Percentiles rank a stretch among this genome's conserved stretches.
These are phyloP conservation scores for Xerocomellus chrysenteron DNA, from an alignment of 768 basidiomycete species.

Conservation along the genomic window DNA sequence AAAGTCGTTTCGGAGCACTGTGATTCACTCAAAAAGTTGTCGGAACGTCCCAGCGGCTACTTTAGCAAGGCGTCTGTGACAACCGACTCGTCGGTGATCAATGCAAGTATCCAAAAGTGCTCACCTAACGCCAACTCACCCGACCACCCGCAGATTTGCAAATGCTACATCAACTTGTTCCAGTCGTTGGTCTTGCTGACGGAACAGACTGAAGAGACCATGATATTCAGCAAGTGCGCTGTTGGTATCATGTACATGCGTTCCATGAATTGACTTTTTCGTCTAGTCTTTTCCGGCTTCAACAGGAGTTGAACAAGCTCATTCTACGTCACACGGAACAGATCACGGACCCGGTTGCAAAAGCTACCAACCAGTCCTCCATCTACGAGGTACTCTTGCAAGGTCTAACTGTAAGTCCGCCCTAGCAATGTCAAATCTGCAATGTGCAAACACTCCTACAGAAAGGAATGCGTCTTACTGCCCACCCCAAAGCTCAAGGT, in stretches of 20 bases:
- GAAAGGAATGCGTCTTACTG: conserved; percentile 67
- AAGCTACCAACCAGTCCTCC: conserved; percentile 65
- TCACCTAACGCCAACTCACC: background rate
- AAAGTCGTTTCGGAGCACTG: conserved; percentile 83
- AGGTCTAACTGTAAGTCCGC: conserved; percentile 63
- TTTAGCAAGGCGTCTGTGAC: conserved; percentile 60
- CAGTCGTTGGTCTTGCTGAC: conserved; percentile 80
- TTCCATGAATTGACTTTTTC: background rate
- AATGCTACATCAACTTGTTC: conserved; percentile 78
- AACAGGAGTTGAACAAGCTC: conserved; percentile 79
- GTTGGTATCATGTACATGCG: background rate
- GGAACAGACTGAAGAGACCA: conserved; percentile 84
- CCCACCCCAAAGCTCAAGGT: conserved; percentile 82
- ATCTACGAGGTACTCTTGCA: conserved; percentile 78
- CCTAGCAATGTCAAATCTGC: background rate
- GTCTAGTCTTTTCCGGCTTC: conserved; percentile 74
- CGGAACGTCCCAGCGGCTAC: conserved; percentile 67
- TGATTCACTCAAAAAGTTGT: conserved; percentile 78
- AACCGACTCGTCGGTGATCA: conserved; percentile 66
- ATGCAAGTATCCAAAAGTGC: conserved; percentile 40
- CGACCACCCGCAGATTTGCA: conserved; percentile 52
- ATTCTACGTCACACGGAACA: conserved; percentile 71
- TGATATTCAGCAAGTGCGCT: conserved; percentile 92
- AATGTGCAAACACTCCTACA: conserved; percentile 25
- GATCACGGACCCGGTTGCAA: conserved; percentile 56